Evolutionary conservation across 148 eudicot genomes (phyloP), one percentile per base, ranked within the genome.

Genomic region (Rhododendron simsii): DNA sequence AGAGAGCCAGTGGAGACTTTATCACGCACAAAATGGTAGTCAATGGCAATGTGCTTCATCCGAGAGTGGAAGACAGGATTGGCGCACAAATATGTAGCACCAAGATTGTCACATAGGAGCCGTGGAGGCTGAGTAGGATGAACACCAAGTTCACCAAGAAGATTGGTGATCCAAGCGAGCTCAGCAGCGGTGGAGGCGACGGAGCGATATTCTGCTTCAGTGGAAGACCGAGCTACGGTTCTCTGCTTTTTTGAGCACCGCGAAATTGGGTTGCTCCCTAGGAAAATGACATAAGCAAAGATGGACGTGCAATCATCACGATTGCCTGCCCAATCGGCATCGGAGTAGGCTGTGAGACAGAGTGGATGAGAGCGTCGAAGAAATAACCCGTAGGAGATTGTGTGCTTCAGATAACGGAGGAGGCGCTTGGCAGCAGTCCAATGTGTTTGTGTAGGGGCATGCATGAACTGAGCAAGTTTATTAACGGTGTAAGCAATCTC

Each of bases 361-460:
- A 79, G 26, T 12, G 65, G 21, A 0, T 21, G 33, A 11, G 67
- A 21, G 10, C 48, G 7, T 20, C 7, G 79, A 30, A 86, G 47
- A 16, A 8, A 18, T 0, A 86, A 48, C 23, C 59, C 50, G 2
- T 47, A 39, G 9, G 41, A 37, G 33, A 51, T 67, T 1, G 84
- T 81, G 67, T 15, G 33, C 11, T 81, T 86, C 15, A 86, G 37
- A 35, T 86, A 86, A 14, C 48, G 45, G 28, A 80, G 61, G 14
- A 86, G 65, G 2, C 81, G 84, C 53, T 86, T 86, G 26, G 33
- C 69, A 16, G 30, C 81, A 8, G 77, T 57, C 85, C 85, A 86
- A 11, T 86, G 88, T 3, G 76, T 76, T 16, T 82, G 55, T 6
- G 78, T 48, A n/a, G 81, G 88, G 20, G 73, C 16, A 33, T 86